A percentile compares a stretch with the other conserved stretches of the same genome.
These are phyloP conservation scores for Rhodofomes roseus DNA, from an alignment of 1,284 basidiomycete species.

Conservation along the genomic window DNA sequence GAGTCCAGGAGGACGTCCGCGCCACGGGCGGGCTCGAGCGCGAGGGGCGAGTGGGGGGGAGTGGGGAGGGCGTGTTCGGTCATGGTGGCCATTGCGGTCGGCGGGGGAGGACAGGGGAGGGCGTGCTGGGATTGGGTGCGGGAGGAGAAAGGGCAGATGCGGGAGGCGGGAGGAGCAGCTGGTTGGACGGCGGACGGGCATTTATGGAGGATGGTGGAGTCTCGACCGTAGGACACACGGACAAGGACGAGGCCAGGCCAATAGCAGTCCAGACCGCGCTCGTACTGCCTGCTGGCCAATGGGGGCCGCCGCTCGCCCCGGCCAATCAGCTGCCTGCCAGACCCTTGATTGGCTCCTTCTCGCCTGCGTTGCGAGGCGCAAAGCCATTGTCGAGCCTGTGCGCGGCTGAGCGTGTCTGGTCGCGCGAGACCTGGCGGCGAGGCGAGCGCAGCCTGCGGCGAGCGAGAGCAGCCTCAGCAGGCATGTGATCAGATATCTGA, in stretches of 20 bases:
- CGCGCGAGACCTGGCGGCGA: neutral
- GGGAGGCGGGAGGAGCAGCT: conserved; percentile 11
- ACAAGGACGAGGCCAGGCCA: conserved; percentile 24
- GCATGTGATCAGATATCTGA: too few species aligned
- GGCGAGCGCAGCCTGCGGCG: neutral
- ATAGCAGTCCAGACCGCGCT: conserved; percentile 25
- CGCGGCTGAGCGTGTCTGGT: neutral
- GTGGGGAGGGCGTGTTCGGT: conserved; percentile 36
- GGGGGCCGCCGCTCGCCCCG: conserved; percentile 12
- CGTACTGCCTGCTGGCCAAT: conserved; percentile 18
- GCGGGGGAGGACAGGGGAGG: neutral
- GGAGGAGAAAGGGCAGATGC: conserved; percentile 3
- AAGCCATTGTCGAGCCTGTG: neutral
- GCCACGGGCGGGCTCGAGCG: conserved; percentile 32
- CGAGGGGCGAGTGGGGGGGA: conserved; percentile 40
- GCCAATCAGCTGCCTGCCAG: conserved; percentile 19
- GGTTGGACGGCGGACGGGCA: conserved; percentile 19
- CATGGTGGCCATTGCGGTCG: conserved; percentile 21
- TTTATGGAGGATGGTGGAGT: conserved; percentile 24
- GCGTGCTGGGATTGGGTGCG: conserved; percentile 10
- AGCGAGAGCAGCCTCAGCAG: neutral
- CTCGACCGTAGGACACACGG: conserved; percentile 26
- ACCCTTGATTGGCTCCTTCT: conserved; percentile 9
- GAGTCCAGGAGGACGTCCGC: conserved; percentile 57
- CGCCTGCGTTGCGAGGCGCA: neutral